A percentile compares a stretch with the other conserved stretches of the same genome.
Conservation (phyloP, 106 monocot genomes). For the Dioscorea alata region DNA sequence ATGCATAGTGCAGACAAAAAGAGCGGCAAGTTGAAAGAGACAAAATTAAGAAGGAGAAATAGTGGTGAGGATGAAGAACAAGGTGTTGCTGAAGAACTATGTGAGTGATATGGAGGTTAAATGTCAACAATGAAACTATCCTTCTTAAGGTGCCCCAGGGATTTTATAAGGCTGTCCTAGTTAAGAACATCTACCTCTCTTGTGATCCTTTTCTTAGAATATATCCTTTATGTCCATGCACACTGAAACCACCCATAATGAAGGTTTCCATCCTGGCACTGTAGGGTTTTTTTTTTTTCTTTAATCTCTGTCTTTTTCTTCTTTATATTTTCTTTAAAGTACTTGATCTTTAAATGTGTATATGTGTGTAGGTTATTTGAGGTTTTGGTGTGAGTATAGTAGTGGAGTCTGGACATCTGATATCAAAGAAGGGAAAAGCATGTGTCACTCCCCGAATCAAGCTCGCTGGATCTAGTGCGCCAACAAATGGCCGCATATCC, state of each 20-base stretch:
- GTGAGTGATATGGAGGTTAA: conserved; percentile 32
- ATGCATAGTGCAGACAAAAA: too few relatives aligned
- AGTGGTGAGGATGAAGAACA: conserved; percentile 19
- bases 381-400: conserved; percentile 42
- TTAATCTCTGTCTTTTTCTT: background rate
- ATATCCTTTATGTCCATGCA: background rate
- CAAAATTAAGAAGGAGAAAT: too few relatives aligned
- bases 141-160: conserved; percentile 12
- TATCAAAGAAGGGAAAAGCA: conserved; percentile 36
- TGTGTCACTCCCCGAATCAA: too few relatives aligned
- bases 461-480: too few relatives aligned
- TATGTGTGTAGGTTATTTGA: conserved; percentile 25
- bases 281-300: background rate
- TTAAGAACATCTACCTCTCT: conserved; percentile 39
- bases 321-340: too few relatives aligned
- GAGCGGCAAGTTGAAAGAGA: too few relatives aligned
- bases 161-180: conserved; percentile 2
- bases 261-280: background rate
- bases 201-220: conserved; percentile 22
- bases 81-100: conserved; percentile 20
- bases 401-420: conserved; percentile 34
- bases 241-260: background rate
- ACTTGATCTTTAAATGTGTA: too few relatives aligned
- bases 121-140: conserved; percentile 5
- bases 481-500: too few relatives aligned